These are phyloP conservation scores for Myochromella boudieri DNA, from an alignment of 768 basidiomycete genomes.

Conservation along the genomic window DNA sequence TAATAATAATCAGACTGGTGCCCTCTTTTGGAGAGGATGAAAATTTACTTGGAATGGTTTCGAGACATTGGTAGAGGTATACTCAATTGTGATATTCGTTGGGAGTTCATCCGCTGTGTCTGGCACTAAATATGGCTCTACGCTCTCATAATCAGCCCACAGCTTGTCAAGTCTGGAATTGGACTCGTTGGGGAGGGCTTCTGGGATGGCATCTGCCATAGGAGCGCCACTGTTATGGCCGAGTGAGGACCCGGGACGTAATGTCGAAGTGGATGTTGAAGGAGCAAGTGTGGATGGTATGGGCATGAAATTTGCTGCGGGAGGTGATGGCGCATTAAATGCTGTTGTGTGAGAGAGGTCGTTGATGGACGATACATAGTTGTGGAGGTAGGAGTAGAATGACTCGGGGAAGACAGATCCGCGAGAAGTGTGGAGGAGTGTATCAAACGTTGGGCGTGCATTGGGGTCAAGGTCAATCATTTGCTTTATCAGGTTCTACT, in stretches of 20 bases:
- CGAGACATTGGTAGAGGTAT: slow-evolving; percentile 35
- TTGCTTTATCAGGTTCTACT: slow-evolving; percentile 79
- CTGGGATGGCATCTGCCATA: slow-evolving; percentile 28
- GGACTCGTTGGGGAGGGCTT: slow-evolving; percentile 73
- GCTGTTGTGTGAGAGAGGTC: slow-evolving; percentile 55
- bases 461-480: slow-evolving; percentile 87
- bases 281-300: slow-evolving; percentile 31
- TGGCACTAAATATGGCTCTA: slow-evolving; percentile 66
- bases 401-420: slow-evolving; percentile 85
- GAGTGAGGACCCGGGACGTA: slow-evolving; percentile 32
- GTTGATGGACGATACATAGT: slow-evolving; percentile 80
- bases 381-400: slow-evolving; percentile 94
- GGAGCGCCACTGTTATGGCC: slow-evolving; percentile 18
- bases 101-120: slow-evolving; percentile 46
- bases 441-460: slow-evolving; percentile 79
- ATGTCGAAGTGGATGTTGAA: slow-evolving; percentile 29
- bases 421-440: slow-evolving; percentile 69
- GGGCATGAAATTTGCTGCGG: slow-evolving; percentile 24
- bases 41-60: slow-evolving; percentile 59
- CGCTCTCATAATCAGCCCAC: slow-evolving; percentile 84
- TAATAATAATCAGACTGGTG: too few species aligned
- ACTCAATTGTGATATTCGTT: slow-evolving; percentile 58
- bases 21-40: too few species aligned
- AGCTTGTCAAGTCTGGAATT: slow-evolving; percentile 82
- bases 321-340: slow-evolving; percentile 36